Percentiles rank a stretch among this genome's conserved stretches.
Evolutionary conservation across 768 basidiomycete genomes (phyloP).

Genomic region (Tricholoma terreum): DNA sequence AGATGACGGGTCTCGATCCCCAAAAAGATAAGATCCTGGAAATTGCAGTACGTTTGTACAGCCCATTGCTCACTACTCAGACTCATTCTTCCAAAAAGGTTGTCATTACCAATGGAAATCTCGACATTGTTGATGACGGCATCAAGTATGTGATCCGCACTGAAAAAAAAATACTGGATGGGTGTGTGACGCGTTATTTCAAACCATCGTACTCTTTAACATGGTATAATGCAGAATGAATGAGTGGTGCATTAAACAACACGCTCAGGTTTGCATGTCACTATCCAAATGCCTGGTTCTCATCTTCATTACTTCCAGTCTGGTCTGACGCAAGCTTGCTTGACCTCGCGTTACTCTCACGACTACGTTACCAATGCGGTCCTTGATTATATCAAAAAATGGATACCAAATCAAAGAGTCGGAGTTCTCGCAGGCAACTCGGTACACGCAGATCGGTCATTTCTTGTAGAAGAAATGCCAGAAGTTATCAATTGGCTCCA

Average conservation of each 20-base stretch:
- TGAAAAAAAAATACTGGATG: slow-evolving; percentile 65
- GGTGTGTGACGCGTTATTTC: slow-evolving; percentile 39
- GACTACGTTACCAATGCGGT: slow-evolving; percentile 60
- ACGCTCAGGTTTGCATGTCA: slow-evolving; percentile 54
- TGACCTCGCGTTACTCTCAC: slow-evolving; percentile 63
- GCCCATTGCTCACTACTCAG: not conserved
- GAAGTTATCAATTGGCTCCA: slow-evolving; percentile 76
- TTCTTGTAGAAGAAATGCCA: slow-evolving; percentile 78
- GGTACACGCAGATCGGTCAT: slow-evolving; percentile 76
- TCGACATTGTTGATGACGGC: slow-evolving; percentile 79
- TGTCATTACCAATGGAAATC: slow-evolving; percentile 82
- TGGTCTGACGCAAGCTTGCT: slow-evolving; percentile 77
- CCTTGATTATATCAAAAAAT: slow-evolving; percentile 76
- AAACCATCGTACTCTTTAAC: not conserved
- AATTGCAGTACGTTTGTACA: slow-evolving; percentile 54
- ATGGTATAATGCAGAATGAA: slow-evolving; percentile 59
- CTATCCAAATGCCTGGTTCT: not conserved
- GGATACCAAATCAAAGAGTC: slow-evolving; percentile 65
- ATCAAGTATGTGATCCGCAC: slow-evolving; percentile 73
- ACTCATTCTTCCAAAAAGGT: slow-evolving; percentile 44
- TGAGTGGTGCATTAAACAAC: slow-evolving; percentile 83
- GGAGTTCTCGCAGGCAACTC: slow-evolving; percentile 86
- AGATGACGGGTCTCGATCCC: slow-evolving; percentile 79
- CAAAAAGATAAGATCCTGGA: slow-evolving; percentile 72
- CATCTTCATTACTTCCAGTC: slow-evolving; percentile 44